Base-by-base conservation (phyloP, 345 rosid species). In the Tarenaya hassleriana region DNA sequence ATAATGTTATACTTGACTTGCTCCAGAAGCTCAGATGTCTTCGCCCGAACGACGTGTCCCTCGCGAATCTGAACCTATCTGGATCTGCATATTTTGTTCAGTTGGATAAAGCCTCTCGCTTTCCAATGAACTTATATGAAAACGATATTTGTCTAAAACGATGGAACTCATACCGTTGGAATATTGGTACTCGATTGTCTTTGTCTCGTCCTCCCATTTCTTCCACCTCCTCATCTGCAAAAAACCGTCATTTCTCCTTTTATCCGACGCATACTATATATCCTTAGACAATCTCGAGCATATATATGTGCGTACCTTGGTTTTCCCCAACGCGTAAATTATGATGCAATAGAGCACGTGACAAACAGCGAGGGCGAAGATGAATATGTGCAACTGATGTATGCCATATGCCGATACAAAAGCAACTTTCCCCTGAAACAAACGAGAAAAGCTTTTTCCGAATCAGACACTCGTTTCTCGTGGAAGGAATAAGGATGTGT, bases 1-100 rank as follows among this genome's bases (percentile, higher is more conserved):
- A 92, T 41, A 92, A 53, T 29, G 72, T 55, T 18, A 83, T 11
- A 7, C 81, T 32, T n/a, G 94, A 72, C 27, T 58, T 47, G 72
- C 95, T 88, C 98, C 98, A 92, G 41, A 74, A 53, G 21, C 45
- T 72, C 48, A 92, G 47, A 59, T 92, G 98, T 41, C 98, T 77
- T n/a, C 88, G 47, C 50, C 98, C 98, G 33, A 92, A 92, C 10
- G 98, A 81, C 5, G 98, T 88, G 58, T 92, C 96, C 62, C 90
- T 84, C 39, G 98, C 82, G 59, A 84, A 88, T 58, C 98, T 72
- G 58, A 92, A 92, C 69, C 96, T 84, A 72, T 92, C 88, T 3
- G 98, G 98, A 76, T 92, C 98, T 92, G 51, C 60, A 70, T 33
- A 1, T 13, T 4, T 11, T 19, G 12, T 16, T 8, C 3, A 44